A percentile compares a stretch with the other conserved stretches of the same genome.
Conservation (phyloP, 306 rosid species). For the Dalbergia cochinchinensis region DNA sequence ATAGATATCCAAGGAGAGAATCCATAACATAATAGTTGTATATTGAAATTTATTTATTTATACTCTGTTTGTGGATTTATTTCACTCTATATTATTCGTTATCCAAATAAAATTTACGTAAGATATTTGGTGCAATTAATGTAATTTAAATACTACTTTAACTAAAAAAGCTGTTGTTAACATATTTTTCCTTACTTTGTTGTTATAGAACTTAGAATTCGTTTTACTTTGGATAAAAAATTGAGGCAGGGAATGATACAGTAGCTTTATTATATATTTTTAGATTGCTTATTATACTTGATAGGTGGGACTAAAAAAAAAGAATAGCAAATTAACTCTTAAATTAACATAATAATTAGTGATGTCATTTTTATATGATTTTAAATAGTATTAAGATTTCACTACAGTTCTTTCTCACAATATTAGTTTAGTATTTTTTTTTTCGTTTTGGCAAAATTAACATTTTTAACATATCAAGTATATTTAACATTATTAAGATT, state of each 20-base stretch:
- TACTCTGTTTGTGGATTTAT: not conserved
- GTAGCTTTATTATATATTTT: too few relatives aligned
- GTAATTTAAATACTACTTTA: not conserved
- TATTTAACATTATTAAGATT: too few relatives aligned
- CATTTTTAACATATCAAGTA: too few relatives aligned
- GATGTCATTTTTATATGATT: too few relatives aligned
- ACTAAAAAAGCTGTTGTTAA: not conserved
- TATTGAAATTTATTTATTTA: not conserved
- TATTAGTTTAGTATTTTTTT: too few relatives aligned
- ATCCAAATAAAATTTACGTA: not conserved
- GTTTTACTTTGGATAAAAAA: conserved; percentile 1
- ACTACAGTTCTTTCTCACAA: too few relatives aligned
- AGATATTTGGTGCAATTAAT: conserved; percentile 1
- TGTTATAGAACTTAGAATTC: not conserved
- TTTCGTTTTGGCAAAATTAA: too few relatives aligned
- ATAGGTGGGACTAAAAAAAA: too few relatives aligned
- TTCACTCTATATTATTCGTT: not conserved
- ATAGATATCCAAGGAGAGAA: not conserved
- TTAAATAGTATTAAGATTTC: too few relatives aligned
- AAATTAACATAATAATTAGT: too few relatives aligned
- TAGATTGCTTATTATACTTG: too few relatives aligned
- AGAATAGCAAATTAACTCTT: too few relatives aligned
- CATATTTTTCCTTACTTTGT: not conserved
- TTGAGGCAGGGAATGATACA: not conserved
- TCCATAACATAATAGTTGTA: not conserved